Base-by-base conservation (phyloP, 2,329 filamentous ascomycete species). In the Venturia aucupariae region DNA sequence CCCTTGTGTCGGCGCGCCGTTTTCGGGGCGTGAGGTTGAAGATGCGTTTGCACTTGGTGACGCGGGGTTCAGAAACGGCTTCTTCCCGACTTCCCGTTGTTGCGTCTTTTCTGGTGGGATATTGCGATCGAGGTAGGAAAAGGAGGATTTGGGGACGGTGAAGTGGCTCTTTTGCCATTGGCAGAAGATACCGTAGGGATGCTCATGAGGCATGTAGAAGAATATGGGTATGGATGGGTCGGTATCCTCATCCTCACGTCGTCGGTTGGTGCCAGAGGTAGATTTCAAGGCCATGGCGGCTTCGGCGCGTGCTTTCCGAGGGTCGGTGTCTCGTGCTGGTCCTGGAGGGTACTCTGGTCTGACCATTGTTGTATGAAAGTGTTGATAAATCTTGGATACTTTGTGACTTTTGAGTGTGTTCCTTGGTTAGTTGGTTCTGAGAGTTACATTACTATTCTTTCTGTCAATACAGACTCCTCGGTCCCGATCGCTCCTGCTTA, bases 111-210 rank as follows among this genome's bases (percentile, higher is more conserved):
- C 27, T 6, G 27, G n/a, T 19, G 13, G n/a, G n/a, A 8, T 32
- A 13, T 32, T n/a, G 13, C 35, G 27, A 27, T 59, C 27, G 7
- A 59, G 27, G 24, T n/a, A 35, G 27, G 32, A 19, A 11, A 65
- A 61, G n/a, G 54, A n/a, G 39, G 61, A n/a, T 46, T 38, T 51
- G 5, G 76, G 75, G 62, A 78, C 76, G 44, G 65, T 73, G 68
- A 84, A 84, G 17, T 75, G 74, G 24, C 74, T 77, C 38, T 72
- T 68, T 67, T 81, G 80, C 82, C 82, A 84, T 70, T 86, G 82
- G 1, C 79, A 83, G 63, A 85, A 77, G 70, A 76, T 80, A 42
- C 80, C 81, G 15, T 76, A 73, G 10, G 72, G 68, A 0, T 72
- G 68, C 61, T 81, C 75, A 3, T 76, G 74, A 0, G 68, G 68